Percentiles rank a stretch among this genome's conserved stretches.
These are phyloP conservation scores for Geum urbanum DNA, from an alignment of 306 rosid species.

Conservation along the genomic window DNA sequence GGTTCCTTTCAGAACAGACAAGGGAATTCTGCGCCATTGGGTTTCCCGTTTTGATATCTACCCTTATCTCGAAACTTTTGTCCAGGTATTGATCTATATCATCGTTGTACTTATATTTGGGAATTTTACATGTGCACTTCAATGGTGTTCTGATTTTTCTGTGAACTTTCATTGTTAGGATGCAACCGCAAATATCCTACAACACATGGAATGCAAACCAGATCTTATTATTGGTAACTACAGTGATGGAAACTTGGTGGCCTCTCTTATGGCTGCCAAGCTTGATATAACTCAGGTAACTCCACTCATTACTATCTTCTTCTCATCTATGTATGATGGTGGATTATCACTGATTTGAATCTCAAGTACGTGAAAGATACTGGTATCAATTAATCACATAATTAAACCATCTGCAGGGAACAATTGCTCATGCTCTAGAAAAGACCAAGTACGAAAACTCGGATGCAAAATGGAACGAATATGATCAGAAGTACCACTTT, in stretches of 20 bases:
- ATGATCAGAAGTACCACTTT: conserved; percentile 82
- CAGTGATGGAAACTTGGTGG: conserved; percentile 90
- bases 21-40: conserved; percentile 73
- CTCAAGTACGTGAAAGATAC: neutral
- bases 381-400: neutral
- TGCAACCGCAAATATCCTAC: conserved; percentile 59
- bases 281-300: conserved; percentile 94
- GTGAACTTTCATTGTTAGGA: conserved; percentile 39
- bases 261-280: conserved; percentile 79
- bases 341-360: too few species aligned
- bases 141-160: neutral
- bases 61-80: conserved; percentile 75
- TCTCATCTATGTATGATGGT: too few species aligned
- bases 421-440: conserved; percentile 92
- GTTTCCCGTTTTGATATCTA: conserved; percentile 85
- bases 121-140: neutral
- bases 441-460: conserved; percentile 88
- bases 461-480: conserved; percentile 74
- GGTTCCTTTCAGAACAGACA: conserved; percentile 67
- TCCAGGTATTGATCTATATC: conserved; percentile 51
- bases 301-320: too few species aligned
- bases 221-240: conserved; percentile 88
- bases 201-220: conserved; percentile 68
- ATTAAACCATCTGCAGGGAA: conserved; percentile 48
- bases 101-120: neutral